Evolutionary conservation across 805 yeast species (phyloP).

Genomic region (Myxozyma udenii): DNA sequence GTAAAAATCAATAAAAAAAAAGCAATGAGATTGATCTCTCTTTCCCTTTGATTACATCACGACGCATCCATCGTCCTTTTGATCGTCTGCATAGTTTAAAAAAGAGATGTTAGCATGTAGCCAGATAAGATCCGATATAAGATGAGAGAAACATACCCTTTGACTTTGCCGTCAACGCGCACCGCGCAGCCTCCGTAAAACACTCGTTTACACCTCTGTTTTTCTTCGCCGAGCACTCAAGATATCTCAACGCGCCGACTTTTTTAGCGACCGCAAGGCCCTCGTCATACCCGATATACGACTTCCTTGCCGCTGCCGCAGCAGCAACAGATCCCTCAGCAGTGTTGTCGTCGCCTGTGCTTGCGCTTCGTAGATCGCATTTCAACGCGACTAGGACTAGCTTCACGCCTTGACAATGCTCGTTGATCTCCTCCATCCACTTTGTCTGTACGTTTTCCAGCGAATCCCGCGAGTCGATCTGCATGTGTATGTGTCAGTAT

Average conservation of each 20-base stretch:
- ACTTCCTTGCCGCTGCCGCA: conserved; percentile 40
- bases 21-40: too few relatives aligned
- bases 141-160: conserved; percentile 53
- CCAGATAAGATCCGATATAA: too few relatives aligned
- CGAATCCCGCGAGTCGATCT: conserved; percentile 91
- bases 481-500: conserved; percentile 33
- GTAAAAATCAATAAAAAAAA: too few relatives aligned
- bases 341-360: conserved; percentile 34
- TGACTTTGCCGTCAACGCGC: conserved; percentile 86
- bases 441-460: conserved; percentile 90
- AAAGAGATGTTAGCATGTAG: conserved; percentile 72
- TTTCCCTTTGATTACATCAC: background rate
- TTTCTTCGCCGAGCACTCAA: conserved; percentile 95
- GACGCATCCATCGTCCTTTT: background rate
- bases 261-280: conserved; percentile 89
- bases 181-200: conserved; percentile 96
- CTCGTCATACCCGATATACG: conserved; percentile 80
- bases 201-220: conserved; percentile 99
- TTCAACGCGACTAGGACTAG: conserved; percentile 89
- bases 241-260: conserved; percentile 89
- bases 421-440: conserved; percentile 97
- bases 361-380: conserved; percentile 69
- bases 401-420: conserved; percentile 95
- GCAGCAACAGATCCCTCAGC: conserved; percentile 35
- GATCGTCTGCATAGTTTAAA: conserved; percentile 61